Base-by-base conservation (phyloP, 176 grass and related monocot genomes). In the Aegilops tauschii region DNA sequence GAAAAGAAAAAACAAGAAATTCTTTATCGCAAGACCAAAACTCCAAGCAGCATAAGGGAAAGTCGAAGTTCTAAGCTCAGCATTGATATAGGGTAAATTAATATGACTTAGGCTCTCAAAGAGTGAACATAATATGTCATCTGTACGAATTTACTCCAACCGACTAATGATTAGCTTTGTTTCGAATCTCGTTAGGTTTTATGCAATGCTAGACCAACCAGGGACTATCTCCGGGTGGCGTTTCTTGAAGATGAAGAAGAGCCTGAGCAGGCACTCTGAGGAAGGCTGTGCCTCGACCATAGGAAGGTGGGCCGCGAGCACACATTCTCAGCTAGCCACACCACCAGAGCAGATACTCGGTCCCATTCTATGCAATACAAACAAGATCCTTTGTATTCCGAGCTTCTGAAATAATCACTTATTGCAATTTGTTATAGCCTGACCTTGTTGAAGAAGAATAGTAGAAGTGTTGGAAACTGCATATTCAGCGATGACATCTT, bases 1-100 rank as follows among this genome's bases (percentile, higher is more conserved):
- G 29, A 35, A 37, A 37, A 78, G 50, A 78, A 78, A 37, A 25
- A 25, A 37, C 32, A 64, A 44, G 23, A 8, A 65, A 40, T 80
- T 65, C 28, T 82, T 69, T 82, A 67, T 25, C 25, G 44, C 63
- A 81, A 81, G 29, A 52, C 28, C 63, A 69, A 34, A 69, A 59
- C 20, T 59, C 6, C 56, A 3, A 69, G 30, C 17, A 49, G 12
- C 39, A 67, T 67, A 67, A 14, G 28, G 30, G 39, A 47, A 66
- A 66, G 17, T 80, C 8, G 39, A 66, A 80, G 79, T 66, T 80
- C 14, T 66, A 65, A 31, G 25, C 5, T 47, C 17, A 45, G 29
- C 18, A 52, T 32, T 69, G 42, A 68, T 81, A 69, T 30, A 47
- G 4, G 12, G 12, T 54, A 36, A 25, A 30, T 52, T 25, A 67